phyloP scores from a whole-genome alignment of 192 early-diverging fungal genomes.

The Backusella psychrophila region DNA sequence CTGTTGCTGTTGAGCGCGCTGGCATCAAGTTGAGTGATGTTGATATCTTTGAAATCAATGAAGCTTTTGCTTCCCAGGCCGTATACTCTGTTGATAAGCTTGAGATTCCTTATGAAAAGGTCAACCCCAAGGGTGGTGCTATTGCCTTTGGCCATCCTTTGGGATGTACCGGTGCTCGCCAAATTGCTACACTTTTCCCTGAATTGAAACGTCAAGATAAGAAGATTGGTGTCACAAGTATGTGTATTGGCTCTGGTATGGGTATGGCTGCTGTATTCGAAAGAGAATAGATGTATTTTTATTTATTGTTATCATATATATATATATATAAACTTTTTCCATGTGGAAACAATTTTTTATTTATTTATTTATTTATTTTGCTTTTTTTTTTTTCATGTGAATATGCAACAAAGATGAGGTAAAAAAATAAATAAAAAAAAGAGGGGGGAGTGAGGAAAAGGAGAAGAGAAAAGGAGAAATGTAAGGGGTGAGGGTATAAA shows the following conservation, averaged over 20 bases:
- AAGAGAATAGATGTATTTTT: slow-evolving; percentile 44
- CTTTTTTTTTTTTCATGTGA: neutral
- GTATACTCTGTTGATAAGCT: slow-evolving; percentile 85
- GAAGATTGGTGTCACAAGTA: slow-evolving; percentile 85
- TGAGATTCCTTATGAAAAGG: slow-evolving; percentile 65
- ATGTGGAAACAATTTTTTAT: neutral
- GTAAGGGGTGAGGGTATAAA: neutral
- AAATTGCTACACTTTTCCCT: slow-evolving; percentile 78
- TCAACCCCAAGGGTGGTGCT: slow-evolving; percentile 95
- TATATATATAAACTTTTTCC: neutral
- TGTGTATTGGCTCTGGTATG: slow-evolving; percentile 98
- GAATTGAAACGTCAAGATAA: slow-evolving; percentile 70
- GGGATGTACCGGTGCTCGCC: slow-evolving; percentile 92
- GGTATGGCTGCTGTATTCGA: slow-evolving; percentile 88
- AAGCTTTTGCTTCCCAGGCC: slow-evolving; percentile 76
- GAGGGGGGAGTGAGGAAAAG: neutral
- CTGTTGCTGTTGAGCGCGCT: slow-evolving; percentile 70
- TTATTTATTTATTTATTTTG: neutral
- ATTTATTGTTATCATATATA: neutral
- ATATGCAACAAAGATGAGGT: neutral
- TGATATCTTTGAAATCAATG: slow-evolving; percentile 82
- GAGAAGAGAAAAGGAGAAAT: neutral
- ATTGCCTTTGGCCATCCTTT: slow-evolving; percentile 97
- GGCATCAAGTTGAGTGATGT: slow-evolving; percentile 57
- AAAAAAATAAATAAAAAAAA: neutral